Base-by-base conservation (phyloP, 805 yeast species). In the Sugiyamaella americana region DNA sequence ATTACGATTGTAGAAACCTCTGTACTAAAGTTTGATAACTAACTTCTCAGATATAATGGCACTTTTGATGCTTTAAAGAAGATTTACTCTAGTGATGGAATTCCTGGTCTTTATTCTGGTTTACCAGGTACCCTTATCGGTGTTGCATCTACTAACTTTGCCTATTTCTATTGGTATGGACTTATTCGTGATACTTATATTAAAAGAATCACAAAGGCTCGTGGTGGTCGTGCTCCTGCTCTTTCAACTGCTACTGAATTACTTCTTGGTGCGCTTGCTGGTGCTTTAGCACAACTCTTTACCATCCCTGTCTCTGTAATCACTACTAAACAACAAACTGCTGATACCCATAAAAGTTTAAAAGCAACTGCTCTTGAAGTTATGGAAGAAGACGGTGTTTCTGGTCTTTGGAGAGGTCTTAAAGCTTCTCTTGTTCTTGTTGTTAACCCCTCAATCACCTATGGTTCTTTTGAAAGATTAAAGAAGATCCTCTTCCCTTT, bases 101-200 rank as follows among this genome's bases (percentile, higher is more conserved):
- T 82, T 8, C 52, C 66, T 16, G 93, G 91, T 4, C 73, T 84
- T 64, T 87, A 86, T 65, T 78, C 75, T 52, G 95, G 95, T 1
- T 64, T 86, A 40, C 65, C 76, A 2, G 79, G 88, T 1, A 76
- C 85, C 1, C 65, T 85, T 37, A 57, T 81, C 17, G 87, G 88
- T 2, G 77, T 81, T 8, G 88, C 89, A 1, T 78, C 84, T 5
- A 86, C 84, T 59, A 83, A 82, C 56, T 87, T 87, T 60, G 80
- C 87, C 24, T 87, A 87, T 64, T 87, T 87, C 63, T 87, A 85
- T 65, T 87, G 94, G 93, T 87, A 87, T 64, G 80, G 88, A 3
- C 66, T 84, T 36, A 79, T 85, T 16, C 76, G 86, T 51, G 72
- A 74, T 44, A 64, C 73, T 16, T 81, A 78, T 64, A 71, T 75